Percentiles rank a stretch among this genome's conserved stretches.
Conservation (phyloP, 352 stramenopile species). For the Peronospora tabacina region DNA sequence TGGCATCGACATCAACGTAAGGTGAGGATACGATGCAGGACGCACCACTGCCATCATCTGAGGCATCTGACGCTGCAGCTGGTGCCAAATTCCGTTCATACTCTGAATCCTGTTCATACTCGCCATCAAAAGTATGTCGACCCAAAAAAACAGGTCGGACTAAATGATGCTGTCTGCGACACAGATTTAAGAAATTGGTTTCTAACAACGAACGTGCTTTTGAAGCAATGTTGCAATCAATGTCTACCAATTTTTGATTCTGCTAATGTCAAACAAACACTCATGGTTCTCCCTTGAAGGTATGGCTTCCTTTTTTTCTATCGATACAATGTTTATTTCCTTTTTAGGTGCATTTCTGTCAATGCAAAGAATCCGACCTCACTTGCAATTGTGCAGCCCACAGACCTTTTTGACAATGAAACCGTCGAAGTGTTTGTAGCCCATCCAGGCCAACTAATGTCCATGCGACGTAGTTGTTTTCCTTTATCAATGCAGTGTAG, state of each 20-base stretch:
- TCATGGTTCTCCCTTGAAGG: no score
- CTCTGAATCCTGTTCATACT: conserved; percentile 31
- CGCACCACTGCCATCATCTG: conserved; percentile 3
- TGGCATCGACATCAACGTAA: conserved; percentile 24
- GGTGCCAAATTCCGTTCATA: no score
- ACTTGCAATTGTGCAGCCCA: conserved; percentile 53
- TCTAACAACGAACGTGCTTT: no score
- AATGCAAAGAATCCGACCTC: conserved; percentile 6
- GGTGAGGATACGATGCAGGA: background rate
- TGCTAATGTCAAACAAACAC: no score
- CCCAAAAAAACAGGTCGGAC: background rate
- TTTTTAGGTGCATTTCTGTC: background rate
- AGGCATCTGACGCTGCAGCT: conserved; percentile 10
- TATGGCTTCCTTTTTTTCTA: no score
- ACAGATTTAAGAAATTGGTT: background rate
- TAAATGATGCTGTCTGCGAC: background rate
- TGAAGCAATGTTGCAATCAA: no score
- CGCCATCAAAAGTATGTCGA: conserved; percentile 23
- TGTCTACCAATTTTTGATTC: no score
- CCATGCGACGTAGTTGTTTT: conserved; percentile 4
- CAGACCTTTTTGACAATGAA: conserved; percentile 74
- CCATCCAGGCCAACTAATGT: conserved; percentile 57
- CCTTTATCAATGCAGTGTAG: background rate
- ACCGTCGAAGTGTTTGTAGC: conserved; percentile 75
- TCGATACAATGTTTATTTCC: no score